These are phyloP conservation scores for Pichia exigua DNA, from an alignment of 805 yeast genomes.

Conservation along the genomic window DNA sequence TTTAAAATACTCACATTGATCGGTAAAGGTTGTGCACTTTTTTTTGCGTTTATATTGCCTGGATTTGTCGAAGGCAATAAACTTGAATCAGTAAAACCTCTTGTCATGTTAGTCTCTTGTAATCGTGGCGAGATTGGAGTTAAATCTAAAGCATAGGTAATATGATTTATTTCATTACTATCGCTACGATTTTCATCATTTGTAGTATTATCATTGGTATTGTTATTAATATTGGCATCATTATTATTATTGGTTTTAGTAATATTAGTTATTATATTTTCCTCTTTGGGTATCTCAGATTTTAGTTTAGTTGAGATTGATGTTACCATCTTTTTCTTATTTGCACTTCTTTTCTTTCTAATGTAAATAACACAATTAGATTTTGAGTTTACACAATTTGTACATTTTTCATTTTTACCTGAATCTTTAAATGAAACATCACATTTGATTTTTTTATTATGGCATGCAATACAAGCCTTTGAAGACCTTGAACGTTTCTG, in stretches of 20 bases:
- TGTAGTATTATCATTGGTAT: neutral
- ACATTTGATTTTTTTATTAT: slow-evolving; percentile 69
- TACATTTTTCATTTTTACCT: slow-evolving; percentile 42
- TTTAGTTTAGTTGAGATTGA: neutral
- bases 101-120: neutral
- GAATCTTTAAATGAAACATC: slow-evolving; percentile 38
- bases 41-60: neutral
- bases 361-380: slow-evolving; percentile 53
- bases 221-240: neutral
- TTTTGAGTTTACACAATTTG: slow-evolving; percentile 62
- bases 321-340: slow-evolving; percentile 1
- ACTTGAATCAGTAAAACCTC: neutral
- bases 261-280: neutral
- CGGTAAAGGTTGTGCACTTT: neutral
- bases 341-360: slow-evolving; percentile 32
- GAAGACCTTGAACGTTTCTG: slow-evolving; percentile 51
- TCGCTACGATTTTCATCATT: neutral
- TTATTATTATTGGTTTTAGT: neutral
- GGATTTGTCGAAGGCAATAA: neutral
- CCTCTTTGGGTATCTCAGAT: neutral
- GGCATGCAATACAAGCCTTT: slow-evolving; percentile 67
- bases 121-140: neutral
- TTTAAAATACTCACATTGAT: slow-evolving; percentile 1
- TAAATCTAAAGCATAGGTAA: neutral
- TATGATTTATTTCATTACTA: no score